Conservation (phyloP, 2,329 filamentous ascomycete genomes). For the Tolypocladium cylindrosporum region DNA sequence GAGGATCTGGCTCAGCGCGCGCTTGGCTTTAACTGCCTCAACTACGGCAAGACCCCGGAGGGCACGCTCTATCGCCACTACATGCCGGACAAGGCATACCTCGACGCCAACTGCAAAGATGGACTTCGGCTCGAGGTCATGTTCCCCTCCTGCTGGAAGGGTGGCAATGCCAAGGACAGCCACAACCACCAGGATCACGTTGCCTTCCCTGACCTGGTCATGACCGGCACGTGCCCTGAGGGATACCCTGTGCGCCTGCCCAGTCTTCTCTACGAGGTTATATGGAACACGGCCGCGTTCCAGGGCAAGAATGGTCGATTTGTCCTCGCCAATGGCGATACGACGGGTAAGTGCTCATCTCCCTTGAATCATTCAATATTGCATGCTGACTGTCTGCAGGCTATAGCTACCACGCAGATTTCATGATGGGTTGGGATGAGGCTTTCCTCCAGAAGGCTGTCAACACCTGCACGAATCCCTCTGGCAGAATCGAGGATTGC, state of each 20-base stretch:
- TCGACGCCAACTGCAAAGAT: constrained; percentile 73
- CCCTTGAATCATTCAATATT: not conserved
- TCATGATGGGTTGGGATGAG: constrained; percentile 68
- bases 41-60: constrained; percentile 62
- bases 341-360: constrained; percentile 44
- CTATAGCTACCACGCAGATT: constrained; percentile 70
- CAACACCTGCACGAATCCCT: constrained; percentile 60
- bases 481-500: constrained; percentile 65
- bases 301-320: constrained; percentile 55
- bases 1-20: constrained; percentile 66
- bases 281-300: constrained; percentile 66
- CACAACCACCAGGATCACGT: constrained; percentile 55
- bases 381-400: constrained; percentile 30
- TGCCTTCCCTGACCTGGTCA: constrained; percentile 68
- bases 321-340: constrained; percentile 68
- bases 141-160: constrained; percentile 88
- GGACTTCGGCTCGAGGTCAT: constrained; percentile 76
- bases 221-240: constrained; percentile 64
- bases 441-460: constrained; percentile 63
- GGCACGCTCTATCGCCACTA: constrained; percentile 71
- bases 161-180: constrained; percentile 49
- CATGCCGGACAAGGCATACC: constrained; percentile 66
- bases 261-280: constrained; percentile 76
- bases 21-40: constrained; percentile 88
- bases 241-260: constrained; percentile 59